These are phyloP conservation scores for Astrothelium subdiscretum DNA, from an alignment of 495 filamentous ascomycete genomes.

Conservation along the genomic window DNA sequence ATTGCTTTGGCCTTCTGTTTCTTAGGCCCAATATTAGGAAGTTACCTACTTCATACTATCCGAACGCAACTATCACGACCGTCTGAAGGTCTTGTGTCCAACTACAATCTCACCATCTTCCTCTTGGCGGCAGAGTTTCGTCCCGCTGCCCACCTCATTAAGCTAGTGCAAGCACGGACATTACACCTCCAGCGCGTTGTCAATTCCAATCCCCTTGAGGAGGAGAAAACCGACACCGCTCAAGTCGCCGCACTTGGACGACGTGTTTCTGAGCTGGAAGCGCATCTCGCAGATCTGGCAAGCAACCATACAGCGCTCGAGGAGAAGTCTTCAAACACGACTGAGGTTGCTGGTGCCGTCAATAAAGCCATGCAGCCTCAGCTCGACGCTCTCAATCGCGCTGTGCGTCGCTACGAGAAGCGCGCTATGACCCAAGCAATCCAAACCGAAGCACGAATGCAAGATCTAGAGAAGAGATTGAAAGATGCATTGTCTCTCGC, in stretches of 20 bases:
- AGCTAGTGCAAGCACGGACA: conserved; percentile 64
- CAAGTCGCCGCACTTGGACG: conserved; percentile 46
- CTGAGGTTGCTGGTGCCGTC: conserved; percentile 47
- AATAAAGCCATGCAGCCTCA: conserved; percentile 61
- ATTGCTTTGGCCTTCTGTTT: conserved; percentile 69
- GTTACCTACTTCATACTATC: conserved; percentile 20
- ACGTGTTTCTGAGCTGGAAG: conserved; percentile 63
- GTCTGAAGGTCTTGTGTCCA: conserved; percentile 50
- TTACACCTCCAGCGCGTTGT: conserved; percentile 73
- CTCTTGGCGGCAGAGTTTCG: conserved; percentile 76
- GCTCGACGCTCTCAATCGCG: conserved; percentile 78
- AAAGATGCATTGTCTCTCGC: conserved; percentile 70
- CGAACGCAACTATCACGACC: conserved; percentile 54
- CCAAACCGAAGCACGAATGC: conserved; percentile 65
- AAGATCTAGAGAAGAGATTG: conserved; percentile 54
- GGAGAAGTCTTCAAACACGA: conserved; percentile 25
- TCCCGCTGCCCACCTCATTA: conserved; percentile 69
- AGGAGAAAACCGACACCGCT: conserved; percentile 27
- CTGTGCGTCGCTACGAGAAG: conserved; percentile 90
- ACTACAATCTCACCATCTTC: conserved; percentile 72
- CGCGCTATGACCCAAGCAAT: conserved; percentile 57
- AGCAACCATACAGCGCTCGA: conserved; percentile 11
- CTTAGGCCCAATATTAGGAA: conserved; percentile 58
- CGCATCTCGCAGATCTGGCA: conserved; percentile 37
- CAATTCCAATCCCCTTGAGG: conserved; percentile 27